Conservation (phyloP, 176 grass and related monocot species). For the Phragmites australis region DNA sequence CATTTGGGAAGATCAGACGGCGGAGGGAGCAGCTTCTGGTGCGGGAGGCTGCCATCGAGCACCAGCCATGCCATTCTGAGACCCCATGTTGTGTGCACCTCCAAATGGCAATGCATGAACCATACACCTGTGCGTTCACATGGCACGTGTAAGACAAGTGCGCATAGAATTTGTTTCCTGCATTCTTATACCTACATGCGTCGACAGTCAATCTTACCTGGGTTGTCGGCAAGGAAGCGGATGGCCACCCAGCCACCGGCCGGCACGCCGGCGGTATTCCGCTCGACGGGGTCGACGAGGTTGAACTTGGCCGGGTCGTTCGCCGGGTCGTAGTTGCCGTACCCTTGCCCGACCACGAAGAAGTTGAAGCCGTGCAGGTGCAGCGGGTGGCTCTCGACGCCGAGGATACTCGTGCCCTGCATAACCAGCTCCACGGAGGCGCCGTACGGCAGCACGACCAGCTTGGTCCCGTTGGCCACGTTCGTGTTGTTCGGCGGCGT, state of each 20-base stretch:
- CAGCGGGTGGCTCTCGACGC: conserved; percentile 75
- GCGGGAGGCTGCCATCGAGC: conserved; percentile 41
- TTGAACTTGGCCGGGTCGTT: conserved; percentile 68
- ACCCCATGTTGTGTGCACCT: conserved; percentile 59
- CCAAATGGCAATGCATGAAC: conserved; percentile 74
- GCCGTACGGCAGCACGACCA: conserved; percentile 51
- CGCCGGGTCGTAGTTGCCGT: conserved; percentile 57
- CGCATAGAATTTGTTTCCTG: neutral
- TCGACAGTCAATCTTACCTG: conserved; percentile 27
- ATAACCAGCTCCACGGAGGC: conserved; percentile 68
- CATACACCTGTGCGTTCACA: conserved; percentile 45
- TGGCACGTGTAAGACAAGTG: neutral
- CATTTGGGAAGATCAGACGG: conserved; percentile 58
- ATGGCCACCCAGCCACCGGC: conserved; percentile 71
- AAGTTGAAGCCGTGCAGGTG: conserved; percentile 91
- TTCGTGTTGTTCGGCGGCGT: conserved; percentile 61
- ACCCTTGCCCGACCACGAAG: conserved; percentile 69
- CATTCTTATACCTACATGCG: neutral
- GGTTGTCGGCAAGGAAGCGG: conserved; percentile 78
- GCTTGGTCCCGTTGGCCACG: conserved; percentile 51
- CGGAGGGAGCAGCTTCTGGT: conserved; percentile 52
- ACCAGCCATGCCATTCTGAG: conserved; percentile 62
- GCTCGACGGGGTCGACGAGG: conserved; percentile 78
- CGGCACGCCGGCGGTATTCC: conserved; percentile 72
- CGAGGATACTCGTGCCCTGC: conserved; percentile 76